Evolutionary conservation across 306 rosid genomes (phyloP), one percentile per base, ranked within the genome.

Genomic region (Glycine soja): DNA sequence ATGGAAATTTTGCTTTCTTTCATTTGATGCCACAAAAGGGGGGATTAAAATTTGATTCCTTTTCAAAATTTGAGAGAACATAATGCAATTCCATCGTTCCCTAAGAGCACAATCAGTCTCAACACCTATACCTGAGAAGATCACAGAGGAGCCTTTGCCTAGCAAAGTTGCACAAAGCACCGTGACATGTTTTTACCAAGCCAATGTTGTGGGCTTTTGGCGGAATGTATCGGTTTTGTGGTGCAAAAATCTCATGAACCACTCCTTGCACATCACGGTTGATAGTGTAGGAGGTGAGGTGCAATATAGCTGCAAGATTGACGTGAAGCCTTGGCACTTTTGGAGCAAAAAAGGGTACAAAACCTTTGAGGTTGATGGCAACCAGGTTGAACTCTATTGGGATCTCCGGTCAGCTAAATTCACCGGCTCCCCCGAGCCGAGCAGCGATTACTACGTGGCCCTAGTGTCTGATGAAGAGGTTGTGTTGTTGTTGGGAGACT

Each of bases 311-410:
- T 93, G 97, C 88, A 96, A 89, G 68, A 80, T 96, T 59, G 99
- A 96, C 32, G 91, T 96, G 8, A 96, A 96, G 79, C 97, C 99
- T 0, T 96, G 99, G 99, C 87, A 85, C 52, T 96, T 96, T 47
- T 96, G 99, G 99, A 88, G 91, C 92, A 96, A 92, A 70, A 96
- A 92, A 80, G 98, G 99, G 3, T 93, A 82, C 90, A 96, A 96
- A 63, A 81, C 92, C 12, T 85, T 96, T 7, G 91, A 89, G 32
- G 89, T 91, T 2, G 99, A 95, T 13, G 91, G 93, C 6, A 80
- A 75, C 34, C 92, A 80, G 1, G 87, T 90, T 7, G 99, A 96
- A 6, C 82, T 93, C n/a, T 93, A 89, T 50, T 96, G 99, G 99
- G 99, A 96, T 66, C 86, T 96, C 13, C 90, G 98, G 7, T 84